These are phyloP conservation scores for Penicillium rolfsii DNA, from an alignment of 2,329 filamentous ascomycete species.

Conservation along the genomic window DNA sequence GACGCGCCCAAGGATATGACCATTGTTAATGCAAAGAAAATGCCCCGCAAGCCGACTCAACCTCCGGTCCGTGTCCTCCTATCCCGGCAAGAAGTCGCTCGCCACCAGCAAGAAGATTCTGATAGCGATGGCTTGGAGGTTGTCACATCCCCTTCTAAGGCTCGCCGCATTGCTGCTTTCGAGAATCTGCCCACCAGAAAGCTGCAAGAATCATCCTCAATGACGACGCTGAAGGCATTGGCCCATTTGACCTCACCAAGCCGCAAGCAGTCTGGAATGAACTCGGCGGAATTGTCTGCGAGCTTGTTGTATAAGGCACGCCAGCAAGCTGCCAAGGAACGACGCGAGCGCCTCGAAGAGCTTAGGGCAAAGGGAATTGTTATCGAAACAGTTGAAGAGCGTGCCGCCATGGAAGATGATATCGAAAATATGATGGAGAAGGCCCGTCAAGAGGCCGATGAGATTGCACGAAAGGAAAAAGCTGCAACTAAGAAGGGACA, in stretches of 20 bases:
- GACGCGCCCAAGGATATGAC: conserved; percentile 15
- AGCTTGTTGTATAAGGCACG: conserved; percentile 72
- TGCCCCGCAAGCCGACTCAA: conserved; percentile 29
- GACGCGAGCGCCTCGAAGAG: conserved; percentile 74
- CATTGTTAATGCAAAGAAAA: conserved; percentile 26
- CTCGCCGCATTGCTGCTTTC: conserved; percentile 63
- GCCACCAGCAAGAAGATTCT: conserved; percentile 46
- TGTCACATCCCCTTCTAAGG: conserved; percentile 49
- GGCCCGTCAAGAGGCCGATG: conserved; percentile 77
- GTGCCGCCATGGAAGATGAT: conserved; percentile 76
- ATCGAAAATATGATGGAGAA: conserved; percentile 87
- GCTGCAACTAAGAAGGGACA: conserved; percentile 67
- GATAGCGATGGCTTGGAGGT: conserved; percentile 67
- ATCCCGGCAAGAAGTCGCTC: conserved; percentile 43
- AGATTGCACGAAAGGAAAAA: conserved; percentile 76
- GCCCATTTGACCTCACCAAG: conserved; percentile 69
- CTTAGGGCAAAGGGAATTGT: conserved; percentile 78
- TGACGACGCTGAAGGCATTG: conserved; percentile 71
- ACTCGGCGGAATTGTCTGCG: conserved; percentile 68
- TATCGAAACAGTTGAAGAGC: conserved; percentile 83
- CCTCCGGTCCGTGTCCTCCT: conserved; percentile 46
- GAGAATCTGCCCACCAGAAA: conserved; percentile 68
- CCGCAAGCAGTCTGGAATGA: conserved; percentile 62
- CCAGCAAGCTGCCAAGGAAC: conserved; percentile 76
- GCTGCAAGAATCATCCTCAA: conserved; percentile 61